Conservation (phyloP, 371 early-diverging fungal species). For the Umbelopsis sp. region DNA sequence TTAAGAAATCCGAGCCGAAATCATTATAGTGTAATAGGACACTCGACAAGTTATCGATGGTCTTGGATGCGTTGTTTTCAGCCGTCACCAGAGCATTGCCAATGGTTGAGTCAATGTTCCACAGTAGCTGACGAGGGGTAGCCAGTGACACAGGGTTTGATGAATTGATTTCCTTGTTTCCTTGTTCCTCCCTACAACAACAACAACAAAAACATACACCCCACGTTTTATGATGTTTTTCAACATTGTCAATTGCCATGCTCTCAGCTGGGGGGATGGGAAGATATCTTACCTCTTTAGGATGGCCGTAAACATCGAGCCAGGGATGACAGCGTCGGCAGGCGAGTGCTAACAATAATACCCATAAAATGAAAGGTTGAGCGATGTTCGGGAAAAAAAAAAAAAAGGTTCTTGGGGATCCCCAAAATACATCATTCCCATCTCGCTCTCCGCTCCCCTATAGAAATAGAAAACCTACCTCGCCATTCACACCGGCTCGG, state of each 20-base stretch:
- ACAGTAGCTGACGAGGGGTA: constrained; percentile 60
- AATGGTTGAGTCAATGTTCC: constrained; percentile 60
- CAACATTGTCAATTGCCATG: neutral
- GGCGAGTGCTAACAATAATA: constrained; percentile 75
- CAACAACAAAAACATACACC: no score
- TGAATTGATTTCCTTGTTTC: constrained; percentile 5
- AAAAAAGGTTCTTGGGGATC: neutral
- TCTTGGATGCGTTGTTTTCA: constrained; percentile 57
- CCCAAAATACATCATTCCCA: neutral
- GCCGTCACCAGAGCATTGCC: constrained; percentile 60
- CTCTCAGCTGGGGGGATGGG: neutral
- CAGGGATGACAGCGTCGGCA: constrained; percentile 90
- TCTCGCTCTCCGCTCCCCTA: no score
- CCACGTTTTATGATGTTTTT: neutral
- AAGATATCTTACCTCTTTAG: constrained; percentile 49
- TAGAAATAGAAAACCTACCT: constrained; percentile 48
- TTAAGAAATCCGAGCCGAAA: constrained; percentile 85
- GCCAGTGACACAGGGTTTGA: constrained; percentile 42
- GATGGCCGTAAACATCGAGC: constrained; percentile 71
- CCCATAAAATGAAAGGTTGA: neutral
- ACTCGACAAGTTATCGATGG: constrained; percentile 75
- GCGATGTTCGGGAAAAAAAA: neutral
- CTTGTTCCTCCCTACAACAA: constrained; percentile 11
- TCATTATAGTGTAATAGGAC: constrained; percentile 68
- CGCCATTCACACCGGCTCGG: constrained; percentile 92